Conservation (phyloP, 768 basidiomycete genomes). For the Gloeostereum incarnatum region DNA sequence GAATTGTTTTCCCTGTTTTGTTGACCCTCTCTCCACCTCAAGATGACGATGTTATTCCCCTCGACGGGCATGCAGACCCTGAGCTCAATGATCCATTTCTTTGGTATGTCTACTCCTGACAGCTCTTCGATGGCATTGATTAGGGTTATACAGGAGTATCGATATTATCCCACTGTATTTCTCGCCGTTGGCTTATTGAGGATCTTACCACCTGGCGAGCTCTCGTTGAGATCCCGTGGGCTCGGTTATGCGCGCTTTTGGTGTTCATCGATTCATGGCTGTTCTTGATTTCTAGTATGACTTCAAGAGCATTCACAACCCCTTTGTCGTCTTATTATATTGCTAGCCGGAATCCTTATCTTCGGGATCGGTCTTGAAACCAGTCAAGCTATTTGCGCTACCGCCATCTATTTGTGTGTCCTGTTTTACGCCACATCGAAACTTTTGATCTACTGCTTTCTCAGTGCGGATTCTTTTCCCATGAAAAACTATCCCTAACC, state of each 20-base stretch:
- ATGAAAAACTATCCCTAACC: constrained; percentile 1
- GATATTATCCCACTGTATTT: constrained; percentile 25
- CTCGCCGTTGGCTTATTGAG: constrained; percentile 24
- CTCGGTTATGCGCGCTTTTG: constrained; percentile 28
- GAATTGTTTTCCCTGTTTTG: too few relatives aligned
- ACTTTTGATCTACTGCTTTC: constrained; percentile 37
- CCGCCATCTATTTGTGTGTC: constrained; percentile 35
- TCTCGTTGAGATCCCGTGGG: constrained; percentile 23
- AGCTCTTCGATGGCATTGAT: too few relatives aligned
- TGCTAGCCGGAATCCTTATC: constrained; percentile 29
- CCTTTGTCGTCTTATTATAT: not conserved
- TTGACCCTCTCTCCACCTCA: too few relatives aligned
- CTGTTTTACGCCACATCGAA: constrained; percentile 31
- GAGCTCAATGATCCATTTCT: constrained; percentile 17
- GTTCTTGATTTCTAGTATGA: too few relatives aligned
- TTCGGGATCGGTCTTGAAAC: constrained; percentile 34
- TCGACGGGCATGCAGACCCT: constrained; percentile 16
- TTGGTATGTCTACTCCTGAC: constrained; percentile 16
- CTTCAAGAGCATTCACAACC: too few relatives aligned
- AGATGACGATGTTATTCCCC: too few relatives aligned
- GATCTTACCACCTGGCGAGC: constrained; percentile 17
- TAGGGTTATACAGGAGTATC: constrained; percentile 24
- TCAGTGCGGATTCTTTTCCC: constrained; percentile 18
- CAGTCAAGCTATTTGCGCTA: constrained; percentile 23
- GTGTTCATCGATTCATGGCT: constrained; percentile 34